phyloP scores from a whole-genome alignment of 2,329 filamentous ascomycete species.

The Fusarium continuum region DNA sequence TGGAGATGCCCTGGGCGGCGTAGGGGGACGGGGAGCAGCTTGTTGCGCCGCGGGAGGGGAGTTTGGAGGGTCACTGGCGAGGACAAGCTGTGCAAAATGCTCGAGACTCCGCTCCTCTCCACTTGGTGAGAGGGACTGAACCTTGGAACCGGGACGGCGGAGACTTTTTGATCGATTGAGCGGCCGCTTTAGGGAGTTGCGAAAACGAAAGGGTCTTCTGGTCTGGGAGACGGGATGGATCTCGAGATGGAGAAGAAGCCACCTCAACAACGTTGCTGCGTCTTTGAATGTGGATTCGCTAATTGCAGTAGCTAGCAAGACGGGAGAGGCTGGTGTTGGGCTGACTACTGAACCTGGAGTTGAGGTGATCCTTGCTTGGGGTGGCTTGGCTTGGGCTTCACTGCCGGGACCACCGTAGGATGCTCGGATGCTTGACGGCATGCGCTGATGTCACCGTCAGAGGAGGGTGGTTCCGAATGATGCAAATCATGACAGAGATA shows the following conservation, averaged over 20 bases:
- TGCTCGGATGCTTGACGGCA: neutral
- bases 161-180: conserved; percentile 9
- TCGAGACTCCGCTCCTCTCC: conserved; percentile 5
- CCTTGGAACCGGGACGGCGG: conserved; percentile 21
- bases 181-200: neutral
- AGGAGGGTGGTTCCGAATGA: neutral
- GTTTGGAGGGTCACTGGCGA: conserved; percentile 9
- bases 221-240: neutral
- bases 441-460: conserved; percentile 20
- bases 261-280: neutral
- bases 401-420: conserved; percentile 12
- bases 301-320: conserved; percentile 1
- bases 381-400: conserved; percentile 2
- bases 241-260: neutral
- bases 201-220: neutral
- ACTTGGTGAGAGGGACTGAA: conserved; percentile 13
- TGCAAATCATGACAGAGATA: conserved; percentile 20
- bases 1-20: conserved; percentile 15
- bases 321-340: conserved; percentile 30
- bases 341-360: neutral
- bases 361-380: conserved; percentile 11
- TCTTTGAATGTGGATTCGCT: conserved; percentile 1
- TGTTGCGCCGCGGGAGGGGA: conserved; percentile 23
- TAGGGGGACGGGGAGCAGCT: conserved; percentile 26
- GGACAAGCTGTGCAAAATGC: conserved; percentile 8